Base-by-base conservation (phyloP, 2,329 filamentous ascomycete species). In the Cercospora citrullina region DNA sequence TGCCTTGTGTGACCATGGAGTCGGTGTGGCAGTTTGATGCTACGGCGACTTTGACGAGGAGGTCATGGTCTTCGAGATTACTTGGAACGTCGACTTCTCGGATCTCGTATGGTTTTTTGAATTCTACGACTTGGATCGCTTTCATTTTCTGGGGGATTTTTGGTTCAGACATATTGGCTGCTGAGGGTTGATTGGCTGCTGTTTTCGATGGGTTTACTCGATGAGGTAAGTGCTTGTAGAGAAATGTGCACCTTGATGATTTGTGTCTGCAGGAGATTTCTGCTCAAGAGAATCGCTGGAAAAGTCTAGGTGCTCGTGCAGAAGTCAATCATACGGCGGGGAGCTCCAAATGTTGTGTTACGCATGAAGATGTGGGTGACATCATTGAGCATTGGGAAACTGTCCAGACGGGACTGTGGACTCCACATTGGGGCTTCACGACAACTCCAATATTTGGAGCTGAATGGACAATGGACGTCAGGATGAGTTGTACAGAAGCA, bases 21-120 rank as follows among this genome's bases (percentile, higher is more conserved):
- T 89, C 87, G 0, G 87, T 89, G 79, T 90, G 87, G 79, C 87
- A 89, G 73, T 88, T 83, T 1, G 85, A 87, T 9, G 85, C 87
- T 16, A 86, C 86, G 64, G 85, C 86, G 62, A 87, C 80, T 75
- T 87, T 87, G 73, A 89, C 80, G 39, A 89, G 82, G n/a, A 90
- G 78, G 70, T 89, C 87, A 70, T 85, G 73, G 0, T 83, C 81
- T 4, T 78, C 76, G 16, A 87, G 82, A 18, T 72, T 59, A 16
- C 76, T 59, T 6, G 86, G 86, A 0, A 84, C 81, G 12, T 82
- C 80, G 33, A 88, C 76, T 16, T 80, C 77, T 72, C 82, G 81
- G 67, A 89, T 79, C 61, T 82, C 73, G 77, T 89, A 88, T 5
- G 86, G 86, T 69, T 84, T 79, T 70, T 87, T 82, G 81, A 80